Evolutionary conservation across 169 alveolate genomes (phyloP).

Genomic region (Babesia bovis): DNA sequence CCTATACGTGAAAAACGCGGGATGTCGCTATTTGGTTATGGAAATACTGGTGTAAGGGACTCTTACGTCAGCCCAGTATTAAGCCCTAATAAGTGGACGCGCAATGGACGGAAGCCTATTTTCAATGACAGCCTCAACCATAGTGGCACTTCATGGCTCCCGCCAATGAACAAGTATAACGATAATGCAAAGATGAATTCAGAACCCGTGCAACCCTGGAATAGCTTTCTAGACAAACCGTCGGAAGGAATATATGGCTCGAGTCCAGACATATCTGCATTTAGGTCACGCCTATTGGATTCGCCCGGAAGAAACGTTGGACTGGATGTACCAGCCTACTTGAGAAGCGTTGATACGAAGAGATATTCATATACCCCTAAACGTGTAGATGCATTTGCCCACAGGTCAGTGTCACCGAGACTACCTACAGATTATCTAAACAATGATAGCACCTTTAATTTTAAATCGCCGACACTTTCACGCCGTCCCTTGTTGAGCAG

Average conservation of each 20-base stretch:
- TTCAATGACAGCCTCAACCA: background rate
- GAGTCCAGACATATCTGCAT: constrained; percentile 29
- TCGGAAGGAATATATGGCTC: constrained; percentile 15
- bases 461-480: constrained; percentile 13
- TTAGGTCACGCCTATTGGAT: constrained; percentile 23
- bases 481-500: background rate
- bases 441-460: constrained; percentile 11
- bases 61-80: constrained; percentile 25
- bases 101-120: background rate
- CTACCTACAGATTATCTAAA: background rate
- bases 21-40: constrained; percentile 25
- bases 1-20: background rate
- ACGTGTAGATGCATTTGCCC: constrained; percentile 5
- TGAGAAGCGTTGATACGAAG: constrained; percentile 34
- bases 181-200: background rate
- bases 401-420: constrained; percentile 6
- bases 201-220: constrained; percentile 5
- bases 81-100: constrained; percentile 25
- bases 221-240: constrained; percentile 8
- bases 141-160: background rate
- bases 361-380: constrained; percentile 15
- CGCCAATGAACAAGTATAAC: background rate
- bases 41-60: constrained; percentile 1
- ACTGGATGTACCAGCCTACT: constrained; percentile 23
- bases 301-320: constrained; percentile 14